Conservation (phyloP, 176 grass and related monocot species). For the Rhynchospora pubera region DNA sequence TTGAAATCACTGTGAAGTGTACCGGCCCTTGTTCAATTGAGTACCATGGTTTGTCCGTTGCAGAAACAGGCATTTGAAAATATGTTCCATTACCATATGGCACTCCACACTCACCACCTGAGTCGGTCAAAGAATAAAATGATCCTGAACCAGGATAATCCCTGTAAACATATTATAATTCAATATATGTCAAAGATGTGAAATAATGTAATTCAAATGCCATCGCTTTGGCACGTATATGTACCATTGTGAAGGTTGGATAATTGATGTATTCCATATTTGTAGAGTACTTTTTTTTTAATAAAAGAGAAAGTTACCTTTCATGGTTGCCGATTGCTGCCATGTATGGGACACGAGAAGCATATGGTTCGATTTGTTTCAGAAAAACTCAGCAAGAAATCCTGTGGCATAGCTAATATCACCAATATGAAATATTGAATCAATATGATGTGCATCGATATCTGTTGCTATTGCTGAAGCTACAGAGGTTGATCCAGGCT, state of each 20-base stretch:
- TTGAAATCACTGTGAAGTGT: slow-evolving; percentile 63
- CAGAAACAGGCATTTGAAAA: slow-evolving; percentile 49
- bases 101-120: slow-evolving; percentile 55
- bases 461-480: slow-evolving; percentile 36
- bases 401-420: slow-evolving; percentile 77
- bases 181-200: no score
- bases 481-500: slow-evolving; percentile 54
- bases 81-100: slow-evolving; percentile 60
- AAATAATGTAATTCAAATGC: no score
- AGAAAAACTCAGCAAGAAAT: slow-evolving; percentile 55
- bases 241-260: no score
- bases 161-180: slow-evolving; percentile 20
- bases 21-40: slow-evolving; percentile 61
- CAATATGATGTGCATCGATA: slow-evolving; percentile 29
- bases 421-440: slow-evolving; percentile 71
- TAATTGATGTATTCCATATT: no score
- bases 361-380: slow-evolving; percentile 43
- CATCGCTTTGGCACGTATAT: no score
- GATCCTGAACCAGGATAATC: slow-evolving; percentile 48
- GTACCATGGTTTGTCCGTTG: slow-evolving; percentile 70
- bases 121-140: slow-evolving; percentile 49
- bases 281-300: no score
- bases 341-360: slow-evolving; percentile 66
- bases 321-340: slow-evolving; percentile 72
- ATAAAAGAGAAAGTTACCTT: slow-evolving; percentile 19